These are phyloP conservation scores for Suillus subluteus DNA, from an alignment of 768 basidiomycete species.

Conservation along the genomic window DNA sequence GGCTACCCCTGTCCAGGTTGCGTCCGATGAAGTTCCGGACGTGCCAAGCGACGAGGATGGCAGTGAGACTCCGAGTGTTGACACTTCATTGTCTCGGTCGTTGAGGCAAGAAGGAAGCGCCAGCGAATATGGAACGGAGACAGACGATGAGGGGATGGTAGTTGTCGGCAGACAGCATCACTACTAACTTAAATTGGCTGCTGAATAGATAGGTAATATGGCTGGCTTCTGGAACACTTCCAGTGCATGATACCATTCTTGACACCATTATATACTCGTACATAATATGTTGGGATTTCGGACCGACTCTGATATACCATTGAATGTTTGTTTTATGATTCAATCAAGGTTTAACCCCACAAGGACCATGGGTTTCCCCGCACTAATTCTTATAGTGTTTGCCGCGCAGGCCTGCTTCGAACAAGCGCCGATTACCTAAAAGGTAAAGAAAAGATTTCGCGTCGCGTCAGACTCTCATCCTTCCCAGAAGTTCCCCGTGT, in stretches of 20 bases:
- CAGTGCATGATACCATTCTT: conserved; percentile 11
- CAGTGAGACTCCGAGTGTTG: conserved; percentile 29
- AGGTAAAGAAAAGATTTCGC: neutral
- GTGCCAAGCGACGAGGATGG: conserved; percentile 28
- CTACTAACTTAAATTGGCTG: conserved; percentile 12
- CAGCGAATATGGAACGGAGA: conserved; percentile 72
- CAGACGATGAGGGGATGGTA: conserved; percentile 86
- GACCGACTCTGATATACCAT: conserved; percentile 14
- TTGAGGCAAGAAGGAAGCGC: conserved; percentile 55
- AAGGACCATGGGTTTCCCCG: conserved; percentile 13
- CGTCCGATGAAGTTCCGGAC: conserved; percentile 31
- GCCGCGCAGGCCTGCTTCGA: neutral
- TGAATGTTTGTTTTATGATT: conserved; percentile 3
- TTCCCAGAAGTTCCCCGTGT: neutral
- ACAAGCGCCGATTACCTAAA: conserved; percentile 4
- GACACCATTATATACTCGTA: conserved; percentile 17
- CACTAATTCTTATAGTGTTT: neutral
- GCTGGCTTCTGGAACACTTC: neutral
- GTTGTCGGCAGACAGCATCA: conserved; percentile 63
- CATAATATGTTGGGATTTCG: conserved; percentile 14
- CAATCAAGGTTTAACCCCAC: conserved; percentile 15
- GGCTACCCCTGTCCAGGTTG: conserved; percentile 29
- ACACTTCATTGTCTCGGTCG: conserved; percentile 32
- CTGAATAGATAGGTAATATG: conserved; percentile 1
- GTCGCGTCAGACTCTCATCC: neutral